Evolutionary conservation across 192 early-diverging fungal species (phyloP).

Genomic region (Rhizophagus clarus): DNA sequence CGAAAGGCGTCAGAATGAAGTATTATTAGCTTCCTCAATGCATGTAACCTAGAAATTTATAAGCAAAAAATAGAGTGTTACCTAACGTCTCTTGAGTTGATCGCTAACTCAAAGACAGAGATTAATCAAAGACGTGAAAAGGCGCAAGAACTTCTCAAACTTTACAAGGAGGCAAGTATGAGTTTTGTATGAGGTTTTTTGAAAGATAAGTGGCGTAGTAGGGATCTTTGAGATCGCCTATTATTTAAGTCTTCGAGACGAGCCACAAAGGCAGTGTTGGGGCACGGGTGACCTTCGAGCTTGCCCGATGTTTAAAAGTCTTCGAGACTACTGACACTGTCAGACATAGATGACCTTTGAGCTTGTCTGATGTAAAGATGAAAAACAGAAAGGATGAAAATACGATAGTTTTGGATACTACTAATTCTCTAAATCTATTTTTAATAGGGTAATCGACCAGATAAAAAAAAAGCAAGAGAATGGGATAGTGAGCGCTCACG

Average conservation of each 20-base stretch:
- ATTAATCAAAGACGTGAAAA: too few species aligned
- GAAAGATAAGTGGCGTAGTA: too few species aligned
- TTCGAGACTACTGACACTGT: background rate
- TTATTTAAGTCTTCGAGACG: background rate
- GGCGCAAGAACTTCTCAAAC: too few species aligned
- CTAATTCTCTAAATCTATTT: background rate
- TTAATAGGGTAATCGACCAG: background rate
- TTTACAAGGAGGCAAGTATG: too few species aligned
- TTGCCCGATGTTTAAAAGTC: slow-evolving; percentile 28
- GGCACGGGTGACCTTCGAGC: background rate
- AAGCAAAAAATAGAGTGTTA: too few species aligned
- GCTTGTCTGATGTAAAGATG: slow-evolving; percentile 14
- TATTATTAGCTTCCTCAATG: too few species aligned
- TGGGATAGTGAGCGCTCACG: background rate
- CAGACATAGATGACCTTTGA: background rate
- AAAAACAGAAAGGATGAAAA: background rate
- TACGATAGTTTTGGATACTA: background rate
- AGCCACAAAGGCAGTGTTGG: slow-evolving; percentile 21
- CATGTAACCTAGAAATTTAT: too few species aligned
- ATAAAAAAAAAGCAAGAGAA: background rate
- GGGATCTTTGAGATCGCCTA: too few species aligned
- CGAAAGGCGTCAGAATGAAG: too few species aligned
- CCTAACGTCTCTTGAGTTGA: too few species aligned
- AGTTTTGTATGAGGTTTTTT: too few species aligned
- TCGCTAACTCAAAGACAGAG: too few species aligned